A percentile compares a stretch with the other conserved stretches of the same genome.
Conservation (phyloP, 495 filamentous ascomycete genomes). For the Coniosporium apollinis region DNA sequence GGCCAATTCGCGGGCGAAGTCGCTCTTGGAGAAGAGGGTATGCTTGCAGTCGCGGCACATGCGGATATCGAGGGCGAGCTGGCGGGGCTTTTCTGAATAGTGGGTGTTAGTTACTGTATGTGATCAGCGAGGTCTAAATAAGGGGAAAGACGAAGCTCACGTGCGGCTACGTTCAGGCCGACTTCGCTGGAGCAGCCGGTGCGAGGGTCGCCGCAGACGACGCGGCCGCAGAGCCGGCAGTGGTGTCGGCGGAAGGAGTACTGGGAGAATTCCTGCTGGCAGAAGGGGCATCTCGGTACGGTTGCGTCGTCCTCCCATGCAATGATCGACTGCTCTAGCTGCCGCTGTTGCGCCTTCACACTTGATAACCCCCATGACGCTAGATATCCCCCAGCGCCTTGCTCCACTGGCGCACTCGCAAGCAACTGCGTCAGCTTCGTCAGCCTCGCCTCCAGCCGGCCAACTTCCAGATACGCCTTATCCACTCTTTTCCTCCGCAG, state of each 20-base stretch:
- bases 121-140: slow-evolving; percentile 8
- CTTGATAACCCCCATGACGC: slow-evolving; percentile 40
- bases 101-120: slow-evolving; percentile 27
- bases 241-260: slow-evolving; percentile 88
- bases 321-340: slow-evolving; percentile 78
- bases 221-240: slow-evolving; percentile 79
- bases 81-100: slow-evolving; percentile 41
- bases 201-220: slow-evolving; percentile 73
- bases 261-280: slow-evolving; percentile 79
- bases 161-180: slow-evolving; percentile 53
- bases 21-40: slow-evolving; percentile 69
- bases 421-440: slow-evolving; percentile 80
- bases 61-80: slow-evolving; percentile 61
- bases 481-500: slow-evolving; percentile 66
- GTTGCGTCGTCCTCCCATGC: slow-evolving; percentile 85
- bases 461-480: slow-evolving; percentile 67
- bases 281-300: slow-evolving; percentile 75
- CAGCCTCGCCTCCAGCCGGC: slow-evolving; percentile 74
- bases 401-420: slow-evolving; percentile 48
- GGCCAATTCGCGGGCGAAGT: slow-evolving; percentile 55
- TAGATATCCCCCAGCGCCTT: slow-evolving; percentile 28
- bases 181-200: slow-evolving; percentile 79
- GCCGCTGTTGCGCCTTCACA: slow-evolving; percentile 50
- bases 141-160: slow-evolving; percentile 30
- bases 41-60: slow-evolving; percentile 82